Percentiles rank a stretch among this genome's conserved stretches.
These are phyloP conservation scores for Leishmania martiniquensis DNA, from an alignment of 208 protist species.

Conservation along the genomic window DNA sequence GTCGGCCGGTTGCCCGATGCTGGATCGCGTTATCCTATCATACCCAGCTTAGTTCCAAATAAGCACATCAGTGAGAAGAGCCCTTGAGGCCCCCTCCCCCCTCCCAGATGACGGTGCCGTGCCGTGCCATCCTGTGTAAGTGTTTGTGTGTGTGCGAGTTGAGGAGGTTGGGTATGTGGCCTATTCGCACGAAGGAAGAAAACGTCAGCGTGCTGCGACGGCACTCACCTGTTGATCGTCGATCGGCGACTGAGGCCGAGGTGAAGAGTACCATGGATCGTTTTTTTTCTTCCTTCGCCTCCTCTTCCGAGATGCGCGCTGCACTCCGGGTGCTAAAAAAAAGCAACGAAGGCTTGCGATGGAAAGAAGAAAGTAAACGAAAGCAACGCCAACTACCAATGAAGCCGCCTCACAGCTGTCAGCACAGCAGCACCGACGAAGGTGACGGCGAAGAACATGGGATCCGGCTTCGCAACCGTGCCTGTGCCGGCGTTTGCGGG, in stretches of 20 bases:
- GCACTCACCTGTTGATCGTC: neutral
- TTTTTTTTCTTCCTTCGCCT: neutral
- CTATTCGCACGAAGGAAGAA: neutral
- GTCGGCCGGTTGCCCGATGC: slow-evolving; percentile 72
- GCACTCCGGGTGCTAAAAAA: neutral
- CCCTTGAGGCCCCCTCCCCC: neutral
- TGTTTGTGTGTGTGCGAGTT: too few species aligned
- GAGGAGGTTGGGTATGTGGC: too few species aligned
- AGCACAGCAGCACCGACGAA: neutral
- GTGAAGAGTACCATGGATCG: neutral
- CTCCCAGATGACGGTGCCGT: neutral
- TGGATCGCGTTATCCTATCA: slow-evolving; percentile 81
- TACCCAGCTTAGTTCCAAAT: slow-evolving; percentile 35
- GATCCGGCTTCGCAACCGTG: neutral
- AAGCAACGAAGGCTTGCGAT: neutral
- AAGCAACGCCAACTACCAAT: neutral
- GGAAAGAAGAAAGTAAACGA: too few species aligned
- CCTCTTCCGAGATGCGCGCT: neutral
- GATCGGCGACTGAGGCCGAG: neutral
- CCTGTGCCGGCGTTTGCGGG: neutral
- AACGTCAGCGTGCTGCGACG: neutral
- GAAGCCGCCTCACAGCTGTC: neutral
- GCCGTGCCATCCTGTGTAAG: neutral
- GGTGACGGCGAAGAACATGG: neutral
- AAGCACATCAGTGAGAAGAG: neutral